A percentile compares a stretch with the other conserved stretches of the same genome.
phyloP scores from a whole-genome alignment of 495 filamentous ascomycete genomes.

The Penicillium goetzii region DNA sequence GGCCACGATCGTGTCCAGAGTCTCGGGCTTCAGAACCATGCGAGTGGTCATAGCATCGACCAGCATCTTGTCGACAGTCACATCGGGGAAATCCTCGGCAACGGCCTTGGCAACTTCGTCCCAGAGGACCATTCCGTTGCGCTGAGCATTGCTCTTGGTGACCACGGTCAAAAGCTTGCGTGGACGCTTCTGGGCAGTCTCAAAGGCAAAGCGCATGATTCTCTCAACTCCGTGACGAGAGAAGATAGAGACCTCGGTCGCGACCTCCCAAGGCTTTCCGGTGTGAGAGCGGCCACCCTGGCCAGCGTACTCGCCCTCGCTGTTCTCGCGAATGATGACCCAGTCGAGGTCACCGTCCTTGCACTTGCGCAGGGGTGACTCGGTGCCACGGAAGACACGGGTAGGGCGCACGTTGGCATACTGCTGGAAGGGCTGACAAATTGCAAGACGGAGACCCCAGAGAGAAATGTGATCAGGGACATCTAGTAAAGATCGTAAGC shows the following conservation, averaged over 20 bases:
- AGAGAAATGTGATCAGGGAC: constrained; percentile 62
- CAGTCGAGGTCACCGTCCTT: constrained; percentile 51
- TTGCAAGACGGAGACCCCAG: constrained; percentile 57
- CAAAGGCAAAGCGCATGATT: constrained; percentile 60
- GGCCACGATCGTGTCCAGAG: constrained; percentile 59
- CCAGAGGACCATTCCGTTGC: constrained; percentile 62
- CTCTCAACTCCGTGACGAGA: constrained; percentile 56
- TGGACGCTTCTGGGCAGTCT: constrained; percentile 50
- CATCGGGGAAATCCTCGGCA: constrained; percentile 55
- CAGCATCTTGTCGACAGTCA: constrained; percentile 60
- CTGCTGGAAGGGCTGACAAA: constrained; percentile 58
- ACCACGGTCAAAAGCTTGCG: constrained; percentile 59
- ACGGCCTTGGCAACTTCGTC: constrained; percentile 55
- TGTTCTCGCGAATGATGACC: constrained; percentile 63
- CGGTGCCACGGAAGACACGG: constrained; percentile 51
- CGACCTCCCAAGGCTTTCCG: constrained; percentile 54
- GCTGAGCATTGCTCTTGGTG: constrained; percentile 62
- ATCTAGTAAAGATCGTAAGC: constrained; percentile 39
- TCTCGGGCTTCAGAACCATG: constrained; percentile 59
- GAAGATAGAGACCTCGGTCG: constrained; percentile 60
- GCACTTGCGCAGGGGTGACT: constrained; percentile 53
- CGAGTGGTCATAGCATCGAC: constrained; percentile 63
- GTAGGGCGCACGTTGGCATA: constrained; percentile 62
- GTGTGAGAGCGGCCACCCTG: constrained; percentile 58
- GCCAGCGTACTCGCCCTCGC: constrained; percentile 60